Base-by-base conservation (phyloP, 129 eudicot genomes). In the Deinandra increscens region DNA sequence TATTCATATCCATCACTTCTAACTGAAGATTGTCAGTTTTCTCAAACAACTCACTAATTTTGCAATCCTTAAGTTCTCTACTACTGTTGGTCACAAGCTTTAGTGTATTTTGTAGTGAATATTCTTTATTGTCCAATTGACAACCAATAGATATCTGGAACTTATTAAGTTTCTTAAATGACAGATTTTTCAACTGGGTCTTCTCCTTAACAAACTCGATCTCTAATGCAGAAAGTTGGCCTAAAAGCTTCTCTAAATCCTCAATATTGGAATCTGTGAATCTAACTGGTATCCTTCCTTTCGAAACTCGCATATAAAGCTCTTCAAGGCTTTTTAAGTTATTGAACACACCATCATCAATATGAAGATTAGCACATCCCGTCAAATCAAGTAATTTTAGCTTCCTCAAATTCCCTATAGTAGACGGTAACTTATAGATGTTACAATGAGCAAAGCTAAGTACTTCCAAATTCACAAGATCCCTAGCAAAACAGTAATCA, bases 341-440 rank as follows among this genome's bases (percentile, higher is more conserved):
- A 14, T 46, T 26, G 13, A 66, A 66, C n/a, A 66, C 71, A 29
- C 71, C 71, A 22, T 66, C 31, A 26, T 46, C 71, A 33, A 66
- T 46, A 26, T 11, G 15, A 26, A 66, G 71, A 5, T n/a, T 13
- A 4, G 29, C 8, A 45, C 71, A 66, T 26, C 43, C 71, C 0
- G 71, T 45, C 71, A 66, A 29, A 46, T 66, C 71, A 4, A 66
- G 41, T 45, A 66, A 5, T 53, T 66, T 45, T 29, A 66, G 58
- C 43, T 45, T n/a, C 3, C 5, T 29, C 26, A 66, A 2, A 1
- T 66, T 66, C 5, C 59, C 71, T 9, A 66, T 45, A 0, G 15
- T 7, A 15, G 59, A 45, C 14, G 71, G 71, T 23, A 66, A 29
- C n/a, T n/a, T 26, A 0, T 9, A 38, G 9, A 66, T n/a, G 29